A percentile compares a stretch with the other conserved stretches of the same genome.
Conservation (phyloP, 371 early-diverging fungal genomes). For the Blastocladiella emersonii region DNA sequence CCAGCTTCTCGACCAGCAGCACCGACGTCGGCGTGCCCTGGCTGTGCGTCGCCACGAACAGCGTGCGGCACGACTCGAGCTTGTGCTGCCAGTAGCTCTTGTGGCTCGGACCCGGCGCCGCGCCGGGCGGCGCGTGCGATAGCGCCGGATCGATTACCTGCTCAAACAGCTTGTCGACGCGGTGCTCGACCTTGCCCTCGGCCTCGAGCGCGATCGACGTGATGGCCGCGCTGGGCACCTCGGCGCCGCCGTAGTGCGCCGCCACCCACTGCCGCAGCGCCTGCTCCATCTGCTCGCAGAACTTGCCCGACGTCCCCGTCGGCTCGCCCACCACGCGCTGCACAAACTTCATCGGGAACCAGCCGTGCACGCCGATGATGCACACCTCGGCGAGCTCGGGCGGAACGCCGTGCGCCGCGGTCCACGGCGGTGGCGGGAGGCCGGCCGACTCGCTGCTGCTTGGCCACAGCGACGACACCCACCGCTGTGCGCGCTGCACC, state of each 20-base stretch:
- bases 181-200: conserved; percentile 73
- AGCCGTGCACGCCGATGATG: conserved; percentile 71
- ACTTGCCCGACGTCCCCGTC: conserved; percentile 73
- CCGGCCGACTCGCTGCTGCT: neutral
- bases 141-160: conserved; percentile 28
- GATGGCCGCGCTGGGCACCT: conserved; percentile 14
- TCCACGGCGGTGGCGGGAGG: neutral
- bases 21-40: conserved; percentile 84
- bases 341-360: conserved; percentile 54
- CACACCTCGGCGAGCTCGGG: conserved; percentile 16
- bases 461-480: neutral
- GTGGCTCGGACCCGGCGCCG: conserved; percentile 6
- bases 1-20: conserved; percentile 50
- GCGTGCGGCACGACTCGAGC: conserved; percentile 46
- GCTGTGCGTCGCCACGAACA: conserved; percentile 74
- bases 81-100: conserved; percentile 12
- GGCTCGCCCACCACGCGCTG: conserved; percentile 69
- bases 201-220: conserved; percentile 71
- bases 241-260: conserved; percentile 3
- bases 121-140: neutral
- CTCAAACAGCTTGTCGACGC: conserved; percentile 54
- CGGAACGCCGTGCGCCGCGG: neutral
- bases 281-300: conserved; percentile 68
- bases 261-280: conserved; percentile 41
- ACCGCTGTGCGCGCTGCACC: neutral